A percentile compares a stretch with the other conserved stretches of the same genome.
Evolutionary conservation across 2,329 filamentous ascomycete genomes (phyloP).

Genomic region (Sporothrix mexicana): DNA sequence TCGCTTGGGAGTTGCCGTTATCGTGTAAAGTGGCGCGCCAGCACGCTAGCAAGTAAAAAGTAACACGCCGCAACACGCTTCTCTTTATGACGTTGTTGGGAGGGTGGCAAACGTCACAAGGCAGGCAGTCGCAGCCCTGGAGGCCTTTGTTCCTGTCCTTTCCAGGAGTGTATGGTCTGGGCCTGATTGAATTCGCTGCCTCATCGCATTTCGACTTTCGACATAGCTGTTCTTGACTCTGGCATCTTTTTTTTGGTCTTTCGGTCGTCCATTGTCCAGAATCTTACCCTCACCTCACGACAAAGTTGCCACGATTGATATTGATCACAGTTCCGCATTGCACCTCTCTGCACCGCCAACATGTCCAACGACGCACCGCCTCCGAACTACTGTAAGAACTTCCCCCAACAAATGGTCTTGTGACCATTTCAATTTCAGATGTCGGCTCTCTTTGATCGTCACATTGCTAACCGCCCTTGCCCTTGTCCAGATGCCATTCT

Average conservation of each 20-base stretch:
- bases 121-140: constrained; percentile 16
- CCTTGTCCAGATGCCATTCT: constrained; percentile 69
- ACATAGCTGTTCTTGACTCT: constrained; percentile 1
- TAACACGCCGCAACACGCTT: not conserved
- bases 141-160: constrained; percentile 5
- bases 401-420: not conserved
- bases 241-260: not conserved
- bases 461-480: constrained; percentile 25
- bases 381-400: constrained; percentile 63
- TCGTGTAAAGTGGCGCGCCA: constrained; percentile 17
- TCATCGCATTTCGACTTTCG: constrained; percentile 1
- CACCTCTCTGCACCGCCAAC: constrained; percentile 33
- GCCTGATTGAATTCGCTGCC: not conserved
- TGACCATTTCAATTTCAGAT: not conserved
- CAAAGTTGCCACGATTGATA: constrained; percentile 18
- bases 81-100: constrained; percentile 21
- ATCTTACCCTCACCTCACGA: not conserved
- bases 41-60: constrained; percentile 6
- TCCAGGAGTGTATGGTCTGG: not conserved
- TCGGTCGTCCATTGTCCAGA: not conserved
- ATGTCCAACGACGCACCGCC: constrained; percentile 54
- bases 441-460: not conserved
- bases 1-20: not conserved
- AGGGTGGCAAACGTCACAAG: constrained; percentile 26
- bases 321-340: not conserved